Evolutionary conservation across 2,329 filamentous ascomycete genomes (phyloP), one percentile per base, ranked within the genome.

Genomic region (Seiridium cupressi): DNA sequence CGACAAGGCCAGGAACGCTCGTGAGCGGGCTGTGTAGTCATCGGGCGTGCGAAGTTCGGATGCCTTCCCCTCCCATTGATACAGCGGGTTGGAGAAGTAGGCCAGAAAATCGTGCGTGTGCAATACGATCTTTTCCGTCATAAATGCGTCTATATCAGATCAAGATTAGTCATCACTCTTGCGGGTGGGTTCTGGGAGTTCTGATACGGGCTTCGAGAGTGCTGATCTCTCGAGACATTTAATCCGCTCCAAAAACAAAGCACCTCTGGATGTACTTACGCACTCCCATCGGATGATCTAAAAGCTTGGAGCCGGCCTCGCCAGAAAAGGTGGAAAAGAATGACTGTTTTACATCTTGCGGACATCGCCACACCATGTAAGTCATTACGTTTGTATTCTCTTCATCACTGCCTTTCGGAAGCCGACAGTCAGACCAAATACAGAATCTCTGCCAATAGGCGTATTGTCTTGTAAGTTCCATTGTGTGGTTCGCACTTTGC

Each of bases 21-120:
- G 51, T 1, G 38, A 51, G 0, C 60, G 44, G 8, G 54, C 51
- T 5, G 46, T 57, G 34, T 62, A 62, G 40, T 62, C 60, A 11
- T 62, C 48, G 6, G 60, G 60, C 5, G 60, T 60, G 2, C 34
- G 60, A 32, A 60, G 57, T 34, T 62, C 60, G 3, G 60, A 62
- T 5, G 58, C 60, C 42, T 44, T 48, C 18, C 51, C 54, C 51
- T 55, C 51, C 60, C 53, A 60, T 4, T 42, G 44, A 54, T 62
- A 62, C 5, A 62, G 46, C 4, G 53, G 57, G 1, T 44, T 42
- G 8, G 57, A 57, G 7, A 54, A 54, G 31, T 53, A 57, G 11
- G 57, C 31, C 5, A 60, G 34, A 36, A 60, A 62, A 31, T 60
- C 57, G 31, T 55, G 38, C 5, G 57, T 44, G 11, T 31, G 34